Evolutionary conservation across 2,329 filamentous ascomycete species (phyloP).

Genomic region (Didymellaceae sp.): DNA sequence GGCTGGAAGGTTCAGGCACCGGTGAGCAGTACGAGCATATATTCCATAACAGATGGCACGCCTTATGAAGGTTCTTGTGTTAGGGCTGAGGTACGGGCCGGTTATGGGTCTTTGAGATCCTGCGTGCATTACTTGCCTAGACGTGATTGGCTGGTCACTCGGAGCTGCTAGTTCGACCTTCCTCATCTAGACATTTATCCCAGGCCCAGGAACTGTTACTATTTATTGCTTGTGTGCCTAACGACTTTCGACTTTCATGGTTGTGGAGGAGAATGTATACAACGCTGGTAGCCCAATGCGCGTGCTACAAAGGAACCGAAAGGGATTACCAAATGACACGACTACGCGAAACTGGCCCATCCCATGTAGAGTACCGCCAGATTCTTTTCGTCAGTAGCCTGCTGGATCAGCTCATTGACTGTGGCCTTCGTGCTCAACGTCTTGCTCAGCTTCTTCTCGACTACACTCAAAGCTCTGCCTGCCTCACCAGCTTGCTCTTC

Average conservation of each 20-base stretch:
- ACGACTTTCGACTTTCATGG: too few species aligned
- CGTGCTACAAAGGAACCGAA: too few species aligned
- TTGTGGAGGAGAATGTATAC: too few species aligned
- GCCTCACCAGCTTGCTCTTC: conserved; percentile 76
- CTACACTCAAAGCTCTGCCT: conserved; percentile 87
- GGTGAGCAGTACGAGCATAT: conserved; percentile 11
- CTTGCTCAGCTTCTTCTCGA: conserved; percentile 95
- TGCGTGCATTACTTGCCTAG: neutral
- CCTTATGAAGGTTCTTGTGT: conserved; percentile 10
- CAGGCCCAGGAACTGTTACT: neutral
- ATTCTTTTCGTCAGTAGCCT: conserved; percentile 91
- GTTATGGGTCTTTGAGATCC: neutral
- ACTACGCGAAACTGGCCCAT: conserved; percentile 47
- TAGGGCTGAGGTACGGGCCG: conserved; percentile 7
- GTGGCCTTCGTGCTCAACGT: conserved; percentile 92
- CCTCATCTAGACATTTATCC: neutral
- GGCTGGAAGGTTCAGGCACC: conserved; percentile 10
- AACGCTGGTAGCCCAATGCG: too few species aligned
- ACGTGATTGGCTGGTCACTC: conserved; percentile 1
- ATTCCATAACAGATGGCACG: conserved; percentile 15
- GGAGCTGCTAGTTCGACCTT: conserved; percentile 3
- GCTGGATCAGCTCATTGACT: conserved; percentile 95
- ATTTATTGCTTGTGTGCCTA: too few species aligned
- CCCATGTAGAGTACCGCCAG: conserved; percentile 77
- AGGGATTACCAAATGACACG: too few species aligned